Percentiles rank a stretch among this genome's conserved stretches.
Evolutionary conservation across 345 rosid genomes (phyloP).

Genomic region (Passiflora organensis): DNA sequence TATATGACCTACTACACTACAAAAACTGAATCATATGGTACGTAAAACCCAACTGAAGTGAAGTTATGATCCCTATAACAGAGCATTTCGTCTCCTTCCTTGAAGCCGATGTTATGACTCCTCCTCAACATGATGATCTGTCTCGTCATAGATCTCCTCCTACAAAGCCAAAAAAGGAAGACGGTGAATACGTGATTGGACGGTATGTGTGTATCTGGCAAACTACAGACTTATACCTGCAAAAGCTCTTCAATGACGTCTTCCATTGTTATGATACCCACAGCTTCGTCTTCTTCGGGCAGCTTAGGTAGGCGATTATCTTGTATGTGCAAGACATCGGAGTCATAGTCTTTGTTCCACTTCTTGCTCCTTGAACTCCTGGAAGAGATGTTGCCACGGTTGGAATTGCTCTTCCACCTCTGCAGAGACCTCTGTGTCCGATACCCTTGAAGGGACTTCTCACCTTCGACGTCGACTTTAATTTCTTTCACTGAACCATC

Average conservation of each 20-base stretch:
- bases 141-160: conserved; percentile 98
- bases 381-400: conserved; percentile 26
- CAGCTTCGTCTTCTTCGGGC: conserved; percentile 85
- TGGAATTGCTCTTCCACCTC: conserved; percentile 84
- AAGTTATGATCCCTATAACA: too few species aligned
- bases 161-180: conserved; percentile 9
- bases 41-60: too few species aligned
- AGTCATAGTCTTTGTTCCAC: conserved; percentile 66
- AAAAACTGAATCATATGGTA: too few species aligned
- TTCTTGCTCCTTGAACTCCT: conserved; percentile 59
- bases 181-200: not conserved
- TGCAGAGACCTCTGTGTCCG: conserved; percentile 53
- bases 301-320: conserved; percentile 57
- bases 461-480: conserved; percentile 52
- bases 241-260: conserved; percentile 97
- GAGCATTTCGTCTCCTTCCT: too few species aligned
- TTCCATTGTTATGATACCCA: conserved; percentile 95
- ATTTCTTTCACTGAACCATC: conserved; percentile 49
- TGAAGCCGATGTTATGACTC: conserved; percentile 45
- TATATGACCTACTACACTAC: too few species aligned
- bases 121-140: conserved; percentile 78
- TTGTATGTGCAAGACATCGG: conserved; percentile 64
- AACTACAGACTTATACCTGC: conserved; percentile 39
- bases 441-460: conserved; percentile 42
- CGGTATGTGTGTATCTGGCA: not conserved